Conservation (phyloP, 1,284 basidiomycete species). For the Marasmius fiardii region DNA sequence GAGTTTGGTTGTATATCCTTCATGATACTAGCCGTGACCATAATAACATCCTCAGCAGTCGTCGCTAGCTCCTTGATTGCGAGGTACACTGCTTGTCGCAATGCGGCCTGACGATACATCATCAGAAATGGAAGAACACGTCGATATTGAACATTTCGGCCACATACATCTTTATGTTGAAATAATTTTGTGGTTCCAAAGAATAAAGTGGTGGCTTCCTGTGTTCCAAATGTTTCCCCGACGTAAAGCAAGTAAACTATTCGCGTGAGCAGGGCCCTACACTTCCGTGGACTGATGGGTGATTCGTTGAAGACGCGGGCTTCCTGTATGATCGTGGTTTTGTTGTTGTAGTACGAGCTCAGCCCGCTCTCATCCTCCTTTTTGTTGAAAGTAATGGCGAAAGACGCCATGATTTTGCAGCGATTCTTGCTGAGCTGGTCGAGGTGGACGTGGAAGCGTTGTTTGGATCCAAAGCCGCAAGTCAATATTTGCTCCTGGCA, state of each 20-base stretch:
- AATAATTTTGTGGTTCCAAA: constrained; percentile 99
- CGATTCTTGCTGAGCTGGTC: constrained; percentile 5
- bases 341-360: constrained; percentile 89
- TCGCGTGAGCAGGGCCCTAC: constrained; percentile 92
- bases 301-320: constrained; percentile 99
- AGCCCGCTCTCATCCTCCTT: constrained; percentile 91
- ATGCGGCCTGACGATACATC: constrained; percentile 66
- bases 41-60: constrained; percentile 98
- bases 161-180: constrained; percentile 92
- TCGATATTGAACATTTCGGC: constrained; percentile 3
- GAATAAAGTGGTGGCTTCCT: constrained; percentile 97
- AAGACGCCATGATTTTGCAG: constrained; percentile 26
- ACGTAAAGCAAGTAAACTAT: constrained; percentile 96
- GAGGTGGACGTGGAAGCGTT: constrained; percentile 37
- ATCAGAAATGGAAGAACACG: constrained; percentile 1
- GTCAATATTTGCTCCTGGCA: background rate
- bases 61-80: constrained; percentile 97
- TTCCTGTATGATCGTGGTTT: constrained; percentile 96
- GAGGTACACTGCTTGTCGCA: constrained; percentile 98
- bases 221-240: constrained; percentile 92
- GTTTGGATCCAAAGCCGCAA: constrained; percentile 27
- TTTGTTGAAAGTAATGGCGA: constrained; percentile 79
- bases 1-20: constrained; percentile 99
- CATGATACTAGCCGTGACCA: constrained; percentile 99
- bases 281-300: constrained; percentile 95